Evolutionary conservation across 106 monocot species (phyloP), one percentile per base, ranked within the genome.

Genomic region (Dioscorea dumetorum): DNA sequence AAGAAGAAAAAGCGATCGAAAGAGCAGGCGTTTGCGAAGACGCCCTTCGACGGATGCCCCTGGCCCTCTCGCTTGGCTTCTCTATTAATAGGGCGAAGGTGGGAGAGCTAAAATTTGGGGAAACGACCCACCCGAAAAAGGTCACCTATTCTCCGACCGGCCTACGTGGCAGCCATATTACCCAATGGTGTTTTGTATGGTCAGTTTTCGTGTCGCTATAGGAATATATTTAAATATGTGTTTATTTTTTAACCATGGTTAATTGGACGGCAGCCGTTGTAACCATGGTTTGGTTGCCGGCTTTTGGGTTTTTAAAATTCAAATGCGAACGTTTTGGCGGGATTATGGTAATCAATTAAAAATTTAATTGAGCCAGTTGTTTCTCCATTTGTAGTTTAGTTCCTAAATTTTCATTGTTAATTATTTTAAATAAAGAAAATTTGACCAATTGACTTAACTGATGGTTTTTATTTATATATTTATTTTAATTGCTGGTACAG

Each of bases 21-120:
- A 22, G 28, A 22, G 63, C 15, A 32, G 63, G 63, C 63, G 32
- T 66, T 35, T 66, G 49, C 18, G 65, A 66, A 66, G 65, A 66
- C 65, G 65, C 65, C 65, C n/a, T n/a, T 19, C 33, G 64, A 28
- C 3, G 41, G 41, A 6, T 18, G 3, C 12, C 59, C 23, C 22
- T 21, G 2, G 4, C 59, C 22, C 59, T 22, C 59, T 23, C 59
- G 22, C 59, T 22, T 21, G 3, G 21, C 22, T 23, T 41, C 41
- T 10, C 10, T 41, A 8, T 59, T 24, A 22, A 59, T 59, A 22
- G 22, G 22, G 2, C 7, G n/a, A 21, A 23, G 22, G 22, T 21
- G 4, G 22, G 59, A 21, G 22, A 23, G 59, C 0, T 21, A 4
- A 23, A 19, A 20, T 4, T 53, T 5, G 15, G 12, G 9, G 15